Base-by-base conservation (phyloP, 2,329 filamentous ascomycete genomes). In the Trichophyton equinum region DNA sequence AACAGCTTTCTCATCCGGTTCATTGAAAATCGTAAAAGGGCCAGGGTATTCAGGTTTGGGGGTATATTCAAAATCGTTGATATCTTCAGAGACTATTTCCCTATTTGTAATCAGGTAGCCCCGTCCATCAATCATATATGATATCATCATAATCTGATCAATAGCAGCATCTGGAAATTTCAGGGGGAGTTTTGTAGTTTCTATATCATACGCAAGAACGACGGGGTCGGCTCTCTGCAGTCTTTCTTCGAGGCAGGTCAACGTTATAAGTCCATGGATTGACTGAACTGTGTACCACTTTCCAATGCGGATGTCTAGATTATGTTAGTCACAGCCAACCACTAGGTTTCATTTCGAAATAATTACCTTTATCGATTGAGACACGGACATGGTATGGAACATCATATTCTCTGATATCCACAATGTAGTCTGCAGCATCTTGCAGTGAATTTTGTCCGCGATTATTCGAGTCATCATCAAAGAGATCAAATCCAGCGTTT, bases 121-220 rank as follows among this genome's bases (percentile, higher is more conserved):
- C 75, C 96, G 91, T 0, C 94, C 95, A 68, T 99, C 94, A 68
- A 99, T 97, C 95, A 99, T 99, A 78, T 99, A 99, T 36, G 95
- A 99, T 73, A 99, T 92, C 94, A 99, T 99, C 91, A 99, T 99
- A 70, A 99, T 87, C 72, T 96, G 92, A 75, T 99, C 94, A 64
- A 96, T 86, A 3, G 91, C 83, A 1, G 94, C 86, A 71, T 99
- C 95, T 27, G 94, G 95, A 68, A 99, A 99, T 73, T 99, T 99
- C 60, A 99, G 79, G 1, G 95, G 94, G 15, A 94, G 79, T 71
- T 99, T 99, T 4, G 89, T 92, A 1, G 94, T 99, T 75, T 99
- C 94, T 70, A 99, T 99, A 84, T 99, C 94, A 75, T 86, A 99
- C n/a, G 94, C 94, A 82, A 99, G 87, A 20, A 99, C 89, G n/a